phyloP scores from a whole-genome alignment of 2,329 filamentous ascomycete species.

The Metarhizium robertsii region DNA sequence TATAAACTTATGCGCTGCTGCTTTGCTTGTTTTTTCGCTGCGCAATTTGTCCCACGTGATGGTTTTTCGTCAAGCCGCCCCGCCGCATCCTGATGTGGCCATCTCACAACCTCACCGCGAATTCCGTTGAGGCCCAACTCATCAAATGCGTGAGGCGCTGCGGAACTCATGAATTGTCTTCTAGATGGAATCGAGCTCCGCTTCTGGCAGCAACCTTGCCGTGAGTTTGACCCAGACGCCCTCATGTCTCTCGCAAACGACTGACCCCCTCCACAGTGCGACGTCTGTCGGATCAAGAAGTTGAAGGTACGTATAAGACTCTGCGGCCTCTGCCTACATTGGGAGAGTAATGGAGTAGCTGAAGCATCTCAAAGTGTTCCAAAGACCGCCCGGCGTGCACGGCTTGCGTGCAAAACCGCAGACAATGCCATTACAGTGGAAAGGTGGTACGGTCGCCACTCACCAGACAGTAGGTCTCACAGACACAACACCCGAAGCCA shows the following conservation, averaged over 20 bases:
- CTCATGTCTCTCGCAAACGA: background rate
- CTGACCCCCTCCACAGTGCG: constrained; percentile 4
- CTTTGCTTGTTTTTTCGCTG: constrained; percentile 1
- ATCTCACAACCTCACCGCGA: background rate
- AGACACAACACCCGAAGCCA: background rate
- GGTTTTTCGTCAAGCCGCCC: background rate
- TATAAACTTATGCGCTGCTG: background rate
- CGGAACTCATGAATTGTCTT: background rate
- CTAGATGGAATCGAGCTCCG: background rate
- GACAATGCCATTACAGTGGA: constrained; percentile 17
- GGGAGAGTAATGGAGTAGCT: background rate
- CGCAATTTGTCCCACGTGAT: background rate
- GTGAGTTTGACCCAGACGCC: background rate
- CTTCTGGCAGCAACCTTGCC: background rate
- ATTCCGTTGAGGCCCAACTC: background rate
- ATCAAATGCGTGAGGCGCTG: background rate
- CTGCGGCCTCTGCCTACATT: background rate
- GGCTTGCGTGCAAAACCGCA: constrained; percentile 14
- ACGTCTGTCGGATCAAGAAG: constrained; percentile 10
- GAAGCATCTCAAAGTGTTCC: constrained; percentile 12
- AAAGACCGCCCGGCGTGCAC: constrained; percentile 15
- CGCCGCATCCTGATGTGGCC: background rate
- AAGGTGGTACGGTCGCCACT: constrained; percentile 15
- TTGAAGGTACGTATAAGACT: constrained; percentile 1
- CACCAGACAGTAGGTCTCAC: constrained; percentile 14